These are phyloP conservation scores for Lippia alba DNA, from an alignment of 305 asterid genomes.

Conservation along the genomic window DNA sequence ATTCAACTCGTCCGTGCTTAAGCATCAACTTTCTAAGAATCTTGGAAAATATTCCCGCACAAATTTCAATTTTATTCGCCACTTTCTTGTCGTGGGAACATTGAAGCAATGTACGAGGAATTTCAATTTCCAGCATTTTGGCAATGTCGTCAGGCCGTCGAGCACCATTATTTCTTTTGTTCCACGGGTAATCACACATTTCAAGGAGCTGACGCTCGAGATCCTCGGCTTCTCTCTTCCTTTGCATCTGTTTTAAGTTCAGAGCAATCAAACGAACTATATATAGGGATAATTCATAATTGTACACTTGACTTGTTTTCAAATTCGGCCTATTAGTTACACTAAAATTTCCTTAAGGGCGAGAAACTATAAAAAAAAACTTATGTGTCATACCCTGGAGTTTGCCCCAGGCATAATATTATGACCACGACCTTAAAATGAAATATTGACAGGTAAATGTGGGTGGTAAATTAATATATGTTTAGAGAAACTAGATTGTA, in stretches of 20 bases:
- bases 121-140: constrained; percentile 31
- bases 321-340: no score
- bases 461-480: no score
- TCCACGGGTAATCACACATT: constrained; percentile 70
- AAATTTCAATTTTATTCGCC: constrained; percentile 43
- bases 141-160: constrained; percentile 59
- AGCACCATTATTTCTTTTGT: constrained; percentile 58
- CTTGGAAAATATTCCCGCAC: constrained; percentile 26
- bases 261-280: no score
- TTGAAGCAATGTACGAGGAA: constrained; percentile 37
- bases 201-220: constrained; percentile 55
- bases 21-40: constrained; percentile 43
- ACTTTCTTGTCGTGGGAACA: constrained; percentile 42
- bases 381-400: no score
- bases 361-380: no score
- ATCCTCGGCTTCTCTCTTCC: constrained; percentile 57
- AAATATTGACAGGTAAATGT: no score
- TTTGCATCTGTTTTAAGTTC: constrained; percentile 42
- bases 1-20: constrained; percentile 37
- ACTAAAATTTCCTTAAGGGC: no score
- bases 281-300: no score
- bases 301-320: no score
- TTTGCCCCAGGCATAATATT: no score
- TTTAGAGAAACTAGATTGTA: no score
- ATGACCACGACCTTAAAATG: no score